Evolutionary conservation across 2,329 filamentous ascomycete species (phyloP).

Genomic region (Neonectria magnoliae): DNA sequence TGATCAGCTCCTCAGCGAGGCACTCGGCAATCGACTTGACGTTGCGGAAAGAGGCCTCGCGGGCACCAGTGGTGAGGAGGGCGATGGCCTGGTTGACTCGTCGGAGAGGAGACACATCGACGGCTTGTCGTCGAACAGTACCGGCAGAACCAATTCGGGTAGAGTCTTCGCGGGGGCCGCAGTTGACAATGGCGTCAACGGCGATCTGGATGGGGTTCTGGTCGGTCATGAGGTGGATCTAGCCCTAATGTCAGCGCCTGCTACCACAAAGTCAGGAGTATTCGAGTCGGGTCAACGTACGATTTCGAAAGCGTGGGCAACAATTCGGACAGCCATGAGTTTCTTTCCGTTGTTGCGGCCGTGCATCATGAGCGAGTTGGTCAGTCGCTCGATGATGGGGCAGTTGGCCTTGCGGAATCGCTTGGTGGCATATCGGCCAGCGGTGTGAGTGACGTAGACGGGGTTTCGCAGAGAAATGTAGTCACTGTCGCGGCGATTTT

Average conservation of each 20-base stretch:
- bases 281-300: constrained; percentile 67
- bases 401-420: constrained; percentile 99
- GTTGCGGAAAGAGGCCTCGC: constrained; percentile 99
- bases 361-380: constrained; percentile 99
- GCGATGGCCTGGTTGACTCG: constrained; percentile 99
- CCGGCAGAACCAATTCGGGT: constrained; percentile 99
- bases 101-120: constrained; percentile 99
- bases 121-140: constrained; percentile 99
- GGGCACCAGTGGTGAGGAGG: constrained; percentile 98
- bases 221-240: constrained; percentile 99
- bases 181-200: constrained; percentile 99
- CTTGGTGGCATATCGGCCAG: constrained; percentile 98
- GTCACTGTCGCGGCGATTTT: constrained; percentile 71
- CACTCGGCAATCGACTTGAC: constrained; percentile 99
- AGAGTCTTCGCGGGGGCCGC: constrained; percentile 99
- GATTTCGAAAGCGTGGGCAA: constrained; percentile 99
- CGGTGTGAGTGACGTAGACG: constrained; percentile 99
- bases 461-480: constrained; percentile 99
- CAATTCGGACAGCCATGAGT: constrained; percentile 99
- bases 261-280: constrained; percentile 9
- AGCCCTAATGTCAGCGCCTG: constrained; percentile 46
- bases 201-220: constrained; percentile 99
- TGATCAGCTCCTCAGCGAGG: constrained; percentile 99
- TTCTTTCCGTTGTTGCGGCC: constrained; percentile 99
- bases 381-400: constrained; percentile 99